These are phyloP conservation scores for Alnus rubra DNA, from an alignment of 306 rosid species.

Conservation along the genomic window DNA sequence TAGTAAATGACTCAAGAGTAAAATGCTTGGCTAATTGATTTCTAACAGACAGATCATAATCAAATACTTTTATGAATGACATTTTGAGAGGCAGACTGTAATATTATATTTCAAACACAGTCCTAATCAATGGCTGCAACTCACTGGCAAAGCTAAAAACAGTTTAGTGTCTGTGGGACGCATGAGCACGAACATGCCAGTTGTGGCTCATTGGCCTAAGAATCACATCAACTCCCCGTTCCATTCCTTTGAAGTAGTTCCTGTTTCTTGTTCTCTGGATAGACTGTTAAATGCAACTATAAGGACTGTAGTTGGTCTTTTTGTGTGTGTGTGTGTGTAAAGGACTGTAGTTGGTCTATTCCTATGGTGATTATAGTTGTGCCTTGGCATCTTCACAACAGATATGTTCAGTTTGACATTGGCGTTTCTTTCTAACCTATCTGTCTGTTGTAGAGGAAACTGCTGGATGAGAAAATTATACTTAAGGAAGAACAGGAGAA, in stretches of 20 bases:
- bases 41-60: not conserved
- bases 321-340: too few species aligned
- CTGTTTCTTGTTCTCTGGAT: not conserved
- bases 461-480: conserved; percentile 81
- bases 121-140: not conserved
- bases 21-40: not conserved
- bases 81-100: not conserved
- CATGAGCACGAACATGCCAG: not conserved
- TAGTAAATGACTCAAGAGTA: not conserved
- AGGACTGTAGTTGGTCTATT: not conserved
- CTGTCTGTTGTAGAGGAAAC: conserved; percentile 67
- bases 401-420: not conserved
- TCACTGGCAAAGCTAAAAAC: not conserved
- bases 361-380: conserved; percentile 1
- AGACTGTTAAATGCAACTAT: not conserved
- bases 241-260: not conserved
- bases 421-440: conserved; percentile 15
- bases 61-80: not conserved
- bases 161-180: not conserved
- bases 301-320: not conserved
- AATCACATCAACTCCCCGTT: not conserved
- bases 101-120: not conserved
- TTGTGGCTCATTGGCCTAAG: not conserved
- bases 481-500: conserved; percentile 78
- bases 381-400: conserved; percentile 3